phyloP scores from a whole-genome alignment of 2,329 filamentous ascomycete genomes.

The Thielaviopsis populi region DNA sequence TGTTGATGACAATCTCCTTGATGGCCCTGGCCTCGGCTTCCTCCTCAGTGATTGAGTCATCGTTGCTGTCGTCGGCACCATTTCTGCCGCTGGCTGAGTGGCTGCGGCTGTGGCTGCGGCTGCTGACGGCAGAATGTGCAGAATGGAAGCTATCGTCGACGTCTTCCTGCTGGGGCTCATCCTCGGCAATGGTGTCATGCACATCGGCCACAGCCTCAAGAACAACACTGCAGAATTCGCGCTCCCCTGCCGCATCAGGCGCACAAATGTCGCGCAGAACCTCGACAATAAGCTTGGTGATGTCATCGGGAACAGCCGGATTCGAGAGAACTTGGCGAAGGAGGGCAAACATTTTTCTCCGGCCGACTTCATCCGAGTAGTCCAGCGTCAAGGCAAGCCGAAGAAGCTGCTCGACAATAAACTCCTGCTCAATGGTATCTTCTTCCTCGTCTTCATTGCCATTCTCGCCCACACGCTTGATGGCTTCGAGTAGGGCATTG shows the following conservation, averaged over 20 bases:
- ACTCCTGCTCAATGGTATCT: conserved; percentile 79
- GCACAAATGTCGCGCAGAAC: conserved; percentile 73
- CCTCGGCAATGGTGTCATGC: conserved; percentile 78
- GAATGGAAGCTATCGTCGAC: conserved; percentile 75
- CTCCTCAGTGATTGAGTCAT: conserved; percentile 38
- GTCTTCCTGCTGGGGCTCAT: conserved; percentile 35
- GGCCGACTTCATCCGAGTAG: conserved; percentile 93
- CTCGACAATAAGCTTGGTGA: conserved; percentile 75
- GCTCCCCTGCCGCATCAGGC: conserved; percentile 54
- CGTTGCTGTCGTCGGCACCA: conserved; percentile 23
- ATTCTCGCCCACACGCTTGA: conserved; percentile 41
- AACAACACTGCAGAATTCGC: conserved; percentile 71
- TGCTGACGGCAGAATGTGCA: conserved; percentile 69
- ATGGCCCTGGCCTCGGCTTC: conserved; percentile 61
- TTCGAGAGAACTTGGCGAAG: conserved; percentile 74
- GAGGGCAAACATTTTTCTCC: conserved; percentile 88
- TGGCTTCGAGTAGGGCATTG: conserved; percentile 47
- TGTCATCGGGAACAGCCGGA: conserved; percentile 78
- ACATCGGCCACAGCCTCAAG: conserved; percentile 93
- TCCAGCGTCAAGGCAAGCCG: conserved; percentile 85
- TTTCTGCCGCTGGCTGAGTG: conserved; percentile 29
- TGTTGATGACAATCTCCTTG: conserved; percentile 87
- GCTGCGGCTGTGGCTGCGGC: conserved; percentile 29
- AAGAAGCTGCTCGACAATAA: conserved; percentile 87
- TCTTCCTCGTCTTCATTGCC: conserved; percentile 55